Evolutionary conservation across 208 protist genomes (phyloP), one percentile per base, ranked within the genome.

Genomic region (Leishmania aethiopica): DNA sequence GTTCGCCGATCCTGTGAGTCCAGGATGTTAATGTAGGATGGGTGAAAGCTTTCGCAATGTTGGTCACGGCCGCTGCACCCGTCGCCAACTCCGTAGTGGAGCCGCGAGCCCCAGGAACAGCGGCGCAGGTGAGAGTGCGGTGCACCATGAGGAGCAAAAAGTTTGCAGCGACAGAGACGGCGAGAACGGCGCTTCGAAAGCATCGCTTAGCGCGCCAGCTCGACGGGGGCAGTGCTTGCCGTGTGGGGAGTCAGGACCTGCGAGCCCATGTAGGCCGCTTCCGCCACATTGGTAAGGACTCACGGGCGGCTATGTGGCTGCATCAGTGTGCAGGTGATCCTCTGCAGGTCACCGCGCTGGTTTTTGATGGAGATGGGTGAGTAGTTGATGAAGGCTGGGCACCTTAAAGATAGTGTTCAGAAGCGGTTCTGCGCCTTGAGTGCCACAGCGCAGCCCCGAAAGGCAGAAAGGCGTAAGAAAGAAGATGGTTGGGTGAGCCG

Each of bases 401-500:
- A 64, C n/a, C 8, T 10, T 8, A 3, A 28, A 64, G 25, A 64
- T 28, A 64, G 28, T 64, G 59, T 0, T 10, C 59, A 64, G 28
- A 10, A 32, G 59, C 6, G 59, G 11, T 71, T 45, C 15, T 15
- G 32, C 32, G 35, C 66, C 35, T 28, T 28, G 35, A 55, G 40
- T 15, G 45, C 47, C 71, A 22, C 25, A 42, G 28, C 42, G 62
- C 47, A 40, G 15, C 25, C 28, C 28, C 74, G 70, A 28, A 83
- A 82, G 53, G 53, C 79, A 80, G 74, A 47, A 60, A 70, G 57
- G 35, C 7, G 49, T 25, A 7, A 86, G n/a, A 13, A 75, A 32
- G 37, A 62, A 32, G 37, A 62, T n/a, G 32, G 80, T 45, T 28
- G 75, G 32, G 40, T 32, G 32, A 32, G 10, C 28, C 47, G 15